Evolutionary conservation across 441 rosid species (phyloP), one percentile per base, ranked within the genome.

Genomic region (Euphorbia celastroides): DNA sequence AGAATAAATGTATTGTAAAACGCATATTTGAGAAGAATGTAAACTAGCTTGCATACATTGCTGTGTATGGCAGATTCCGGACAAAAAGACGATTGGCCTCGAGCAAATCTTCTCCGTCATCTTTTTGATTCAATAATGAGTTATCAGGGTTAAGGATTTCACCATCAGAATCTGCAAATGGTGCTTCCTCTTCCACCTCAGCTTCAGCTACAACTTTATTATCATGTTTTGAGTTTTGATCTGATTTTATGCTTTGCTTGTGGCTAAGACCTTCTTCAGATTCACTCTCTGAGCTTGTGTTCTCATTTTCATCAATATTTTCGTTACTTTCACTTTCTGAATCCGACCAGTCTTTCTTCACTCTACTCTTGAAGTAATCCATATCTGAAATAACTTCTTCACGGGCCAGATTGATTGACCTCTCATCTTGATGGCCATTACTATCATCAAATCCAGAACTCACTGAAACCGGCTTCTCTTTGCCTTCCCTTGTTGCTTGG

Each of bases 301-400:
- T 70, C 57, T 54, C 54, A 28, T 71, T 79, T 19, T 73, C 78
- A 25, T 69, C 78, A 60, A 56, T 80, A 58, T 72, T 69, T 42
- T 81, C 85, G 70, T 76, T 81, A 9, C 84, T 92, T 50, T 82
- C 88, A 74, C 78, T 81, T n/a, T 89, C 99, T 28, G 93, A 88
- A 78, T 85, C 96, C 2, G 84, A 85, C 86, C 88, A 81, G 32
- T 81, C 82, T 78, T 81, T 86, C 82, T 83, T 88, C 50, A 91
- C 75, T 76, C 85, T 91, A 79, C 99, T 94, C 82, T 86, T 91
- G 74, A 94, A 88, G 70, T 94, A 94, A 66, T 94, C 97, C 83
- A 78, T 74, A 81, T 91, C 96, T 51, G 96, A 88, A 72, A 83
- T 68, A n/a, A 74, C 86, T 74, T 83, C 89, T 71, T 74, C 83